Conservation (phyloP, 306 rosid genomes). For the Trifolium repens region DNA sequence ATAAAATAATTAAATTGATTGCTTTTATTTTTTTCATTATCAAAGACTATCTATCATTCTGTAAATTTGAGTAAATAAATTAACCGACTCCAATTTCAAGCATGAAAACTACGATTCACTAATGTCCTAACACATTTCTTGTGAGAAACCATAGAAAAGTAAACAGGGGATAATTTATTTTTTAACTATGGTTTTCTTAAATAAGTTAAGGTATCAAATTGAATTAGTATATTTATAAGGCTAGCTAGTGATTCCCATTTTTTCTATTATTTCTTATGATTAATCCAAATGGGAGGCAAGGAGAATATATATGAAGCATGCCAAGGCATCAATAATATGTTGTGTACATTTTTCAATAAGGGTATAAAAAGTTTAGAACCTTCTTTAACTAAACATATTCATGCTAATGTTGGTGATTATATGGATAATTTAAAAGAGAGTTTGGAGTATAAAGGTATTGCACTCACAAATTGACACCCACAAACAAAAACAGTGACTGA, state of each 20-base stretch:
- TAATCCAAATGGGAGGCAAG: slow-evolving; percentile 22
- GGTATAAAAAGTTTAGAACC: slow-evolving; percentile 47
- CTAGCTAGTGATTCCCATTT: slow-evolving; percentile 10
- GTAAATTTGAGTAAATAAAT: no score
- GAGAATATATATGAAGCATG: background rate
- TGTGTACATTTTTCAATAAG: slow-evolving; percentile 32
- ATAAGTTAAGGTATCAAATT: slow-evolving; percentile 4
- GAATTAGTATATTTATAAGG: background rate
- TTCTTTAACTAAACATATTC: slow-evolving; percentile 41
- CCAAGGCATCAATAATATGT: slow-evolving; percentile 21
- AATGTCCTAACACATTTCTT: no score
- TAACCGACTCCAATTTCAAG: no score
- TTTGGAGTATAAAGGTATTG: slow-evolving; percentile 56
- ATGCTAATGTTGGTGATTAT: slow-evolving; percentile 19
- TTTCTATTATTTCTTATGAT: slow-evolving; percentile 9
- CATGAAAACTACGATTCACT: no score
- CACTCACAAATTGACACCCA: slow-evolving; percentile 41
- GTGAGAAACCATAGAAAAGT: no score
- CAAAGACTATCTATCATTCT: no score
- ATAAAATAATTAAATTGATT: no score
- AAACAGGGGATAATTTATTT: background rate
- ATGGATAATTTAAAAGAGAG: slow-evolving; percentile 19
- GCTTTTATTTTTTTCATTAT: no score
- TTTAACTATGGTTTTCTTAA: background rate
- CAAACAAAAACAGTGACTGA: background rate